These are phyloP conservation scores for Naematelia encephala DNA, from an alignment of 768 basidiomycete species.

Conservation along the genomic window DNA sequence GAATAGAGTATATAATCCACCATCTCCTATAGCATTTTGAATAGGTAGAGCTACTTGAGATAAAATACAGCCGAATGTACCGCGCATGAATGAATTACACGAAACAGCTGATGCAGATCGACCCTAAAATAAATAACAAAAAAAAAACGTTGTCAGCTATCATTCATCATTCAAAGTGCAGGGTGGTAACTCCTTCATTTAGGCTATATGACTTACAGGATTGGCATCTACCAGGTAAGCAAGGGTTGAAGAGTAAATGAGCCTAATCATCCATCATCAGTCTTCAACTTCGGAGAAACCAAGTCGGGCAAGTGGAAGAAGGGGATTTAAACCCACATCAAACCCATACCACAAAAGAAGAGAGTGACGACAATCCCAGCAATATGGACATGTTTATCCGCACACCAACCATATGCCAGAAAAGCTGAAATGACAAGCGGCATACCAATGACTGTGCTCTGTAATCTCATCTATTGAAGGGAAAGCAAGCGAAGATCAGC, in stretches of 20 bases:
- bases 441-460: conserved; percentile 61
- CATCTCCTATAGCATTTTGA: conserved; percentile 70
- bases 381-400: conserved; percentile 62
- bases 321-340: conserved; percentile 58
- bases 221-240: conserved; percentile 87
- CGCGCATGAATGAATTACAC: conserved; percentile 72
- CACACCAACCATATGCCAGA: conserved; percentile 73
- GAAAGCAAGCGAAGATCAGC: too few species aligned
- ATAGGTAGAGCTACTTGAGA: conserved; percentile 72
- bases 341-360: conserved; percentile 69
- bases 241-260: conserved; percentile 66
- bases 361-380: conserved; percentile 68
- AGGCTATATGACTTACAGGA: conserved; percentile 50
- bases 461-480: conserved; percentile 63
- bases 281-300: too few species aligned
- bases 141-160: conserved; percentile 53
- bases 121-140: conserved; percentile 70
- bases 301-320: neutral
- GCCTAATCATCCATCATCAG: too few species aligned
- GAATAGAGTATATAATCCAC: conserved; percentile 72
- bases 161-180: neutral
- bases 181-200: neutral
- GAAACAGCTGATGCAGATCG: conserved; percentile 70
- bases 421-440: conserved; percentile 61
- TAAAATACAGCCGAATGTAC: conserved; percentile 64